Conservation (phyloP, 148 eudicot species). For the Nepenthes gracilis region DNA sequence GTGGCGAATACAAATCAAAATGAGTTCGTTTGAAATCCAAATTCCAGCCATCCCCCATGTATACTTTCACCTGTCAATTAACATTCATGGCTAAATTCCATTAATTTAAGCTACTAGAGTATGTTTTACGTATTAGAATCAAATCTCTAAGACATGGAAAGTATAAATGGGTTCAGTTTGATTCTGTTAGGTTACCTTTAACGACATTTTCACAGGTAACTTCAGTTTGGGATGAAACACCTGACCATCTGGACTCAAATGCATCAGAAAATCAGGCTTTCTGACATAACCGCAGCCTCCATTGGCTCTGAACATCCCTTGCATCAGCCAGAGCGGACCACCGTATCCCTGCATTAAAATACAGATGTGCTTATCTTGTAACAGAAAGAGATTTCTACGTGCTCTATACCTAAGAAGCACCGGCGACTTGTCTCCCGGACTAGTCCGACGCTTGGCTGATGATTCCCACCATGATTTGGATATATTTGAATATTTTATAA, state of each 20-base stretch:
- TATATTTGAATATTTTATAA: no score
- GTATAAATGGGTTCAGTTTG: no score
- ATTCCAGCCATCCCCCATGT: constrained; percentile 14
- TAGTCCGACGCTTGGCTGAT: no score
- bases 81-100: no score
- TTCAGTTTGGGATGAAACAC: constrained; percentile 55
- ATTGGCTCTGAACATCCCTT: constrained; percentile 73
- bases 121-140: no score
- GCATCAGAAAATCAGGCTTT: constrained; percentile 54
- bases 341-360: constrained; percentile 54
- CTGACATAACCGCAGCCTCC: constrained; percentile 79
- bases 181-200: constrained; percentile 29
- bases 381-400: no score
- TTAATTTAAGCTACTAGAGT: no score
- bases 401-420: no score
- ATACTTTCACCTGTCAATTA: constrained; percentile 7
- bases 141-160: no score
- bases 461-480: no score
- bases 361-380: background rate
- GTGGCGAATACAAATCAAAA: constrained; percentile 12
- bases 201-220: constrained; percentile 38
- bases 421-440: no score
- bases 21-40: constrained; percentile 10
- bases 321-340: constrained; percentile 77
- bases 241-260: constrained; percentile 28